phyloP scores from a whole-genome alignment of 2,329 filamentous ascomycete genomes.

The Epichloe gansuensis region DNA sequence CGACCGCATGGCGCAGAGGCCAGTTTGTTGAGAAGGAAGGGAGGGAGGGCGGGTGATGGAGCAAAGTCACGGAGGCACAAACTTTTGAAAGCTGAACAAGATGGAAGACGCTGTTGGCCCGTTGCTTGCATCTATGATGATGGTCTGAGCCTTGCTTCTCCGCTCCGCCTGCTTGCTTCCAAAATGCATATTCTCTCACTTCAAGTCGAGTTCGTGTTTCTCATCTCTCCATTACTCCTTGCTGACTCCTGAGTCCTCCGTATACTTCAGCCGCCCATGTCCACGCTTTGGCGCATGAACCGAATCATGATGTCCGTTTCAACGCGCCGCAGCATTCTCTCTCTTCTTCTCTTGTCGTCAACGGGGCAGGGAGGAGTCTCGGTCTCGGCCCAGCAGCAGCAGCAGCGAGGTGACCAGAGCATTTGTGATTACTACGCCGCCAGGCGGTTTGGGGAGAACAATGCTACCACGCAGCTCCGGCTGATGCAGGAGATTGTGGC shows the following conservation, averaged over 20 bases:
- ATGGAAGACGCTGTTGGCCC: neutral
- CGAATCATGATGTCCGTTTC: neutral
- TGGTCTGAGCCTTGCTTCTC: neutral
- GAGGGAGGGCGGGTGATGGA: no score
- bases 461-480: constrained; percentile 13
- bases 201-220: neutral
- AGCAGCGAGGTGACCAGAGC: constrained; percentile 6
- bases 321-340: neutral
- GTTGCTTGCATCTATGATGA: neutral
- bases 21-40: neutral
- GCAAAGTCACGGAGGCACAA: no score
- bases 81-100: neutral
- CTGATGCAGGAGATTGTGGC: constrained; percentile 19
- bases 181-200: neutral
- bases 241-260: neutral
- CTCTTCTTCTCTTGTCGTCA: neutral
- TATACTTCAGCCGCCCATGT: neutral
- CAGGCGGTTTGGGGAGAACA: constrained; percentile 13
- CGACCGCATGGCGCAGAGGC: neutral
- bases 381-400: neutral
- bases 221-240: neutral
- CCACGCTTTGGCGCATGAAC: no score
- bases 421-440: constrained; percentile 21
- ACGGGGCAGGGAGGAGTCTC: neutral
- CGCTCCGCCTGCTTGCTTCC: neutral